Evolutionary conservation across 2,329 filamentous ascomycete species (phyloP).

Genomic region (Sordariomycetes sp.): DNA sequence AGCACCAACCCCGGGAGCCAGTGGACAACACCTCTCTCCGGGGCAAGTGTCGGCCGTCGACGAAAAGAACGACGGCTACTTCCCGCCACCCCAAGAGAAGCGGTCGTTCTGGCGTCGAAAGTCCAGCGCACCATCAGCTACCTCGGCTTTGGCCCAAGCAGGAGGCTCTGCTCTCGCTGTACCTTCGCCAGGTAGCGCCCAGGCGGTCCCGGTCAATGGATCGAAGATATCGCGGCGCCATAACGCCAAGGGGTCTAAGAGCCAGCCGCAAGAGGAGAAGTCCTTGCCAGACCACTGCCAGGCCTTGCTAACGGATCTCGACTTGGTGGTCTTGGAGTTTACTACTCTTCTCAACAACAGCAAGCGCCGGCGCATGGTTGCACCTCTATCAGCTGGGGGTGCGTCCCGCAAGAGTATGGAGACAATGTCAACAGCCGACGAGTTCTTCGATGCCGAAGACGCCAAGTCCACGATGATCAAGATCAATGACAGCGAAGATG

Average conservation of each 20-base stretch:
- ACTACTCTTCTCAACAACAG: slow-evolving; percentile 66
- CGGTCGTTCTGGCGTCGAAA: slow-evolving; percentile 91
- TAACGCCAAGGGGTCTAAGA: slow-evolving; percentile 18
- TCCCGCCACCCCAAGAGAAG: slow-evolving; percentile 42
- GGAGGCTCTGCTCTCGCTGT: slow-evolving; percentile 30
- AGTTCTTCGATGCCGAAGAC: slow-evolving; percentile 88
- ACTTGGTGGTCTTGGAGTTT: slow-evolving; percentile 77
- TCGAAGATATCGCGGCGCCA: slow-evolving; percentile 19
- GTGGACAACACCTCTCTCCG: slow-evolving; percentile 28
- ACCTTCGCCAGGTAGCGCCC: slow-evolving; percentile 27
- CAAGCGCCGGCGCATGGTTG: slow-evolving; percentile 62
- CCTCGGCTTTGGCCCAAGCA: slow-evolving; percentile 28
- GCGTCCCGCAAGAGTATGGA: slow-evolving; percentile 61
- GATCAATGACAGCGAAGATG: slow-evolving; percentile 64
- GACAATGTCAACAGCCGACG: slow-evolving; percentile 66
- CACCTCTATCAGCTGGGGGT: slow-evolving; percentile 36
- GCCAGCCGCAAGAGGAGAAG: slow-evolving; percentile 42
- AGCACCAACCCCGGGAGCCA: slow-evolving; percentile 20
- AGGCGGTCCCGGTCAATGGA: slow-evolving; percentile 19
- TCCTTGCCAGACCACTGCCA: slow-evolving; percentile 75
- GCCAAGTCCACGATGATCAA: slow-evolving; percentile 54
- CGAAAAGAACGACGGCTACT: slow-evolving; percentile 48
- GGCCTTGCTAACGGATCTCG: slow-evolving; percentile 74
- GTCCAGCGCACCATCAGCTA: slow-evolving; percentile 44
- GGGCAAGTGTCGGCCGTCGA: slow-evolving; percentile 31